phyloP scores from a whole-genome alignment of 805 yeast species.

The Saturnispora sekii region DNA sequence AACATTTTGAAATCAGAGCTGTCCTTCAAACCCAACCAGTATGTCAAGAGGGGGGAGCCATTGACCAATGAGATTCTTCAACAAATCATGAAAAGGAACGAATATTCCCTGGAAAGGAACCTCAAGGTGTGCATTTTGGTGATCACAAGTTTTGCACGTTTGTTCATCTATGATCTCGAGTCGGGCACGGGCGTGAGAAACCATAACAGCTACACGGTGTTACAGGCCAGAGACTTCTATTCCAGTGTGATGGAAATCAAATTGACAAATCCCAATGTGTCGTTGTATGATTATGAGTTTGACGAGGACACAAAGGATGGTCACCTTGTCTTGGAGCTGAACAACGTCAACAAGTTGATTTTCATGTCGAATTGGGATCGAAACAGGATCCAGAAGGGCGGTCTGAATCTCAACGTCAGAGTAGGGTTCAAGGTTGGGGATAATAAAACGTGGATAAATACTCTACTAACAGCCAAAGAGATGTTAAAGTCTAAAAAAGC shows the following conservation, averaged over 20 bases:
- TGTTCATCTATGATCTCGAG: conserved; percentile 27
- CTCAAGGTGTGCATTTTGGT: conserved; percentile 27
- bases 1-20: conserved; percentile 27
- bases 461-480: conserved; percentile 57
- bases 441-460: conserved; percentile 57
- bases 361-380: conserved; percentile 39
- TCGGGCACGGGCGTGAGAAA: conserved; percentile 23
- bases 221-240: conserved; percentile 35
- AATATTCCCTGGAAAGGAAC: conserved; percentile 22
- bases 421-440: conserved; percentile 36
- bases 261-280: conserved; percentile 43
- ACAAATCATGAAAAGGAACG: conserved; percentile 24
- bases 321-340: conserved; percentile 53
- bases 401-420: conserved; percentile 25
- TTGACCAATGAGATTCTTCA: conserved; percentile 26
- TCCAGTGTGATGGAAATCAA: conserved; percentile 30
- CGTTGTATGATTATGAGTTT: conserved; percentile 76
- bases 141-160: conserved; percentile 28
- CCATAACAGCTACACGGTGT: conserved; percentile 25
- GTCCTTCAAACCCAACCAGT: conserved; percentile 22
- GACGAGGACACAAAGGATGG: conserved; percentile 50
- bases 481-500: conserved; percentile 29
- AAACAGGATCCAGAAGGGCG: conserved; percentile 24
- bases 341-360: conserved; percentile 46
- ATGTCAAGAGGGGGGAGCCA: conserved; percentile 21